These are phyloP conservation scores for Quillaja saponaria DNA, from an alignment of 306 rosid genomes.

Conservation along the genomic window DNA sequence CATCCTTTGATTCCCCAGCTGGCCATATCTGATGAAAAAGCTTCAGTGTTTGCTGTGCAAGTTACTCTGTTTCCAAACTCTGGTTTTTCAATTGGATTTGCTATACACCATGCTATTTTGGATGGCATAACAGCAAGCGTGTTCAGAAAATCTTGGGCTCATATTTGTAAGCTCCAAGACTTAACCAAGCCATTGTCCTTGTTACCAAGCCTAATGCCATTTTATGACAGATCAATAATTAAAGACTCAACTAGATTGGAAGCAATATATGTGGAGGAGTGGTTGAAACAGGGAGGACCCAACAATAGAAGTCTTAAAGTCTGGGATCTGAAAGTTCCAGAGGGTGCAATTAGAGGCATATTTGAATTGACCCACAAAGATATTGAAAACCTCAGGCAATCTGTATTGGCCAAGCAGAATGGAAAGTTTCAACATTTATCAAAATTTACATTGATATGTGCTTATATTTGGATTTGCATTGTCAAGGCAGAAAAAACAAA, in stretches of 20 bases:
- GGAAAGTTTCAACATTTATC: conserved; percentile 37
- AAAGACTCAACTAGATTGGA: conserved; percentile 36
- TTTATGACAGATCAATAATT: conserved; percentile 37
- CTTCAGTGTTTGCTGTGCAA: conserved; percentile 37
- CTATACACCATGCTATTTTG: conserved; percentile 44
- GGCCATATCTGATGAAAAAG: conserved; percentile 19
- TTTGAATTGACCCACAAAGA: conserved; percentile 28
- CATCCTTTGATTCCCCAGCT: conserved; percentile 28
- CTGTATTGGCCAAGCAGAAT: conserved; percentile 11
- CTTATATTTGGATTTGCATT: conserved; percentile 34
- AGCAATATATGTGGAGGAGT: conserved; percentile 15
- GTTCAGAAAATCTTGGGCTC: conserved; percentile 62
- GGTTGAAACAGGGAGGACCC: conserved; percentile 44
- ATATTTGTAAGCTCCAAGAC: conserved; percentile 29
- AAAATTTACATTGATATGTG: conserved; percentile 30
- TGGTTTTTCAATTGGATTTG: conserved; percentile 46
- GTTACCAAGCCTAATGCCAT: conserved; percentile 32
- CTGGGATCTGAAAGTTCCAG: conserved; percentile 34
- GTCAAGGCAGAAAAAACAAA: conserved; percentile 32
- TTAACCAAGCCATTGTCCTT: background rate
- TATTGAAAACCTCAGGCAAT: conserved; percentile 32
- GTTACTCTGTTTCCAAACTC: conserved; percentile 40
- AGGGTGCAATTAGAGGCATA: conserved; percentile 28
- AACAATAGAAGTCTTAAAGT: conserved; percentile 45
- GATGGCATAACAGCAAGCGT: conserved; percentile 43